Percentiles rank a stretch among this genome's conserved stretches.
Evolutionary conservation across 2,329 filamentous ascomycete genomes (phyloP).

Genomic region (Ophiostoma angusticollis): DNA sequence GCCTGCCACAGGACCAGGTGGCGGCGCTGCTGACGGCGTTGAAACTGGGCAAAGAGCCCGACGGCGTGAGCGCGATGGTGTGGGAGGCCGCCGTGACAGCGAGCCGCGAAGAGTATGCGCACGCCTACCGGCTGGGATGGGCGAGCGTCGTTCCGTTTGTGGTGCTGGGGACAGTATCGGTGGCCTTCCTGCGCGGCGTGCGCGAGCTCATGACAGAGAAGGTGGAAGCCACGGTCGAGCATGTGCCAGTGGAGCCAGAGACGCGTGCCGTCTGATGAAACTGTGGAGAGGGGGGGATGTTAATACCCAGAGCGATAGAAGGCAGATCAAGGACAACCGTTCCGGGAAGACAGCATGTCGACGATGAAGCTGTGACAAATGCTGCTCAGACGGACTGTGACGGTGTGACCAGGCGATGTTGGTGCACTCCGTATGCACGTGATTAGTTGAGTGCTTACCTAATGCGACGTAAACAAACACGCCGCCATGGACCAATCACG

Average conservation of each 20-base stretch:
- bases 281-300: too few species aligned
- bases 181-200: constrained; percentile 32
- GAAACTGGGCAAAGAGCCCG: constrained; percentile 22
- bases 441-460: too few species aligned
- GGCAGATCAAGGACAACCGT: too few species aligned
- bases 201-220: constrained; percentile 40
- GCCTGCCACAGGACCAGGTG: constrained; percentile 27
- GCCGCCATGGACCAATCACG: constrained; percentile 10
- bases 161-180: constrained; percentile 31
- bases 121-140: constrained; percentile 37
- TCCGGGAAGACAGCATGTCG: too few species aligned
- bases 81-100: constrained; percentile 26
- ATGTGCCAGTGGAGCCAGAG: constrained; percentile 11
- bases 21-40: constrained; percentile 27
- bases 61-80: constrained; percentile 25
- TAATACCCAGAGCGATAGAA: too few species aligned
- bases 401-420: too few species aligned
- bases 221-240: constrained; percentile 39
- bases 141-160: constrained; percentile 38
- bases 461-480: constrained; percentile 16
- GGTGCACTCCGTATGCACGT: too few species aligned
- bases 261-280: too few species aligned
- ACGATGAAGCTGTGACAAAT: too few species aligned
- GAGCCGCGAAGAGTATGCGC: constrained; percentile 32
- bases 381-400: too few species aligned